Evolutionary conservation across 108 stramenopile genomes (phyloP), one percentile per base, ranked within the genome.

Genomic region (Skeletonema tropicum): DNA sequence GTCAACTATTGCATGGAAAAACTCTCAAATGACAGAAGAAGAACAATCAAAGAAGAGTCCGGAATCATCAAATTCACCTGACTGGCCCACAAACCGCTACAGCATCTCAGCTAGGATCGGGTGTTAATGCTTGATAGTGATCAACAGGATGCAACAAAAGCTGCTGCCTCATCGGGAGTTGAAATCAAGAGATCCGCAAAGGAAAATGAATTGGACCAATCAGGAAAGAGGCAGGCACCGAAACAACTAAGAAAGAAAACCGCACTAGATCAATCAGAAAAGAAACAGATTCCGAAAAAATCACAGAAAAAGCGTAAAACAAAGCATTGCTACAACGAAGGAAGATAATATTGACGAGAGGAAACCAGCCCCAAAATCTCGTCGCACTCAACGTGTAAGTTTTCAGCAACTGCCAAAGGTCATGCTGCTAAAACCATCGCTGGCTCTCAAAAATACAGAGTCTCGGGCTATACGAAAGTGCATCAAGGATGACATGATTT

Each of bases 371-470:
- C 39, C 39, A 9, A 59, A 59, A n/a, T 33, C 69, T n/a, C 55
- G 48, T 17, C 60, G 57, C 23, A 13, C 69, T 29, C 3, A 65
- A n/a, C 77, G 77, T 38, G 77, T 78, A 0, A 71, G 70, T 19
- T 78, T 78, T 29, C 77, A 68, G 59, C 59, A 19, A 30, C 69
- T 6, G 2, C 80, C 80, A 6, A 66, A 48, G 52, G 73, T 74
- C 1, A 64, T 81, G 58, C 60, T 81, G 5, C 65, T 81, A 3
- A 57, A 71, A 26, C 80, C 80, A n/a, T 74, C 70, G 8, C 65
- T 29, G 64, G 58, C 67, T 41, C 67, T 73, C 33, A 74, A 64
- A 11, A 41, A 67, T 30, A 57, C 64, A 49, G 63, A 74, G 48
- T 33, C 59, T 8, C 69, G 73, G 0, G 66, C 61, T 41, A 33